A percentile compares a stretch with the other conserved stretches of the same genome.
Conservation (phyloP, 495 filamentous ascomycete species). For the Entonaema liquescens region DNA sequence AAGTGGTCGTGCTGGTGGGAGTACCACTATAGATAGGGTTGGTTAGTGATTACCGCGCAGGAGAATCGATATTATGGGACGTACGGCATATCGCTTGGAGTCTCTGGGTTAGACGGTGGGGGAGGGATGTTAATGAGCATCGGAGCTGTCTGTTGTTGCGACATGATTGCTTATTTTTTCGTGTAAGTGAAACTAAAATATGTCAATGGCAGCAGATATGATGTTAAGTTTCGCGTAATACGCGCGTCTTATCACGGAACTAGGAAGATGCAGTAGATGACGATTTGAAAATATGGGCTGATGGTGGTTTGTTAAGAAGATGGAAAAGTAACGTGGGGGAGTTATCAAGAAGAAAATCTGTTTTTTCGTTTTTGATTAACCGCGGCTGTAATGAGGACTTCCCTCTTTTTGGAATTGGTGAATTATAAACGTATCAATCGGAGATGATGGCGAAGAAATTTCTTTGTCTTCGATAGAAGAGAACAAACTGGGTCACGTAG, state of each 20-base stretch:
- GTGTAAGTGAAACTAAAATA: background rate
- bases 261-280: constrained; percentile 1
- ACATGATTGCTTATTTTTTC: constrained; percentile 43
- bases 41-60: constrained; percentile 6
- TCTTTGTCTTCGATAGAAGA: constrained; percentile 18
- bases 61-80: constrained; percentile 48
- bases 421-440: constrained; percentile 8
- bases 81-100: constrained; percentile 92
- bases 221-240: constrained; percentile 13
- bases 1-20: constrained; percentile 87
- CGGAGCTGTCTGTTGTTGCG: constrained; percentile 55
- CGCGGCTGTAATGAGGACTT: constrained; percentile 1
- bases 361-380: constrained; percentile 1
- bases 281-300: constrained; percentile 13
- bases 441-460: background rate
- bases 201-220: background rate
- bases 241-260: constrained; percentile 2
- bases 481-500: background rate
- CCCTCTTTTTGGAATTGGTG: background rate
- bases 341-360: background rate
- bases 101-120: constrained; percentile 82
- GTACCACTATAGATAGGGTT: constrained; percentile 71
- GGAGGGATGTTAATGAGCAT: constrained; percentile 88
- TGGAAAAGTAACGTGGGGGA: background rate
- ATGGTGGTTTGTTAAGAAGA: constrained; percentile 8